phyloP scores from a whole-genome alignment of 1,139 yeast genomes.

The Suhomyces yuchorum region DNA sequence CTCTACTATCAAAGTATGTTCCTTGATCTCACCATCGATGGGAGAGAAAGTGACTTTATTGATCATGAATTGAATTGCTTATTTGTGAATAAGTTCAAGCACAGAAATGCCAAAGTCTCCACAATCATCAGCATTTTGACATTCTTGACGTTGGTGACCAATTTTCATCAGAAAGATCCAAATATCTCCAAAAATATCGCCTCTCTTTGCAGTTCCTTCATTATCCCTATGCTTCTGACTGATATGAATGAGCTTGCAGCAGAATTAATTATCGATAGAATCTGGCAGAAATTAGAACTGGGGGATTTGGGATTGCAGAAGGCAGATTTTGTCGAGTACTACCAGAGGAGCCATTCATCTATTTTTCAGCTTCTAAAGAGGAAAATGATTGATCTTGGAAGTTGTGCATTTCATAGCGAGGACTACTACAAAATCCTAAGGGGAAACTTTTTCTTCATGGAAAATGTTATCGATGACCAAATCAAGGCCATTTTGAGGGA shows the following conservation, averaged over 20 bases:
- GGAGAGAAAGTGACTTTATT: constrained; percentile 3
- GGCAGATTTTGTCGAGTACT: neutral
- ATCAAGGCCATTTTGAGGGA: constrained; percentile 13
- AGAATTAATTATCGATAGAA: neutral
- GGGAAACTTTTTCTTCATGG: constrained; percentile 18
- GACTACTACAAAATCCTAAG: neutral
- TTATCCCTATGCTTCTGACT: neutral
- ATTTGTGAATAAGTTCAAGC: constrained; percentile 6
- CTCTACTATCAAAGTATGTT: constrained; percentile 12
- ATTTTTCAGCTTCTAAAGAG: neutral
- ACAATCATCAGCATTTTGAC: neutral
- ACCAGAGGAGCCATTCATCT: neutral
- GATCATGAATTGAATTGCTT: constrained; percentile 14
- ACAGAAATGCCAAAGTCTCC: constrained; percentile 2
- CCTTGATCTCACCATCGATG: constrained; percentile 9
- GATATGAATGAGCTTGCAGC: neutral
- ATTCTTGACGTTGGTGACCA: neutral
- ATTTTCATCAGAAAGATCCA: neutral
- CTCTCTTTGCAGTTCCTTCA: neutral
- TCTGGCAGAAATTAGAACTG: neutral
- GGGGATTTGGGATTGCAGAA: neutral
- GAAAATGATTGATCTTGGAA: neutral
- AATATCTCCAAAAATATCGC: neutral
- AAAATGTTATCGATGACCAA: constrained; percentile 11
- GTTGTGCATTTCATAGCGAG: neutral